Evolutionary conservation across 768 basidiomycete species (phyloP), one percentile per base, ranked within the genome.

Genomic region (Mycena leptocephala): DNA sequence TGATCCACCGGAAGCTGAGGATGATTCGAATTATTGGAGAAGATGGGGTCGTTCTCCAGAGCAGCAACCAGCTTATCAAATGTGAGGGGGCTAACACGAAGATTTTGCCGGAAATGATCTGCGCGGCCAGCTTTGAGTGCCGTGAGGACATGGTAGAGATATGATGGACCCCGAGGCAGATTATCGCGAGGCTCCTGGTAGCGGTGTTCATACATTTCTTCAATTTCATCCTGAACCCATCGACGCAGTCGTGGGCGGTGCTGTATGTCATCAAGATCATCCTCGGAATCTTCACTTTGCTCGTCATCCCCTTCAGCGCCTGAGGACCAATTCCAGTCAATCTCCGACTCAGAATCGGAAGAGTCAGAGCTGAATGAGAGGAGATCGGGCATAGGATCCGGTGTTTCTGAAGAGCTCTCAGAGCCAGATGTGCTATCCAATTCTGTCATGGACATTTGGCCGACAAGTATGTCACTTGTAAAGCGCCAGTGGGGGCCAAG

Each of bases 61-160:
- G 33, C 20, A 5, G 53, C 56, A 4, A 85, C 74, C 37, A 87
- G 75, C 14, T 26, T 18, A 73, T 87, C 85, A 72, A 87, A 87
- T 22, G 85, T 85, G 20, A 7, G 35, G 20, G 86, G 85, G 5
- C 76, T 76, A 30, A 87, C 76, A 18, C 83, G 82, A 10, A 87
- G 80, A 16, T 80, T 63, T 35, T 79, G 61, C 9, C 83, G 83
- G 78, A 87, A 87, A 20, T 72, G 81, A 56, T 83, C 79, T 5
- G 83, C 79, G 8, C 80, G 59, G 30, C 67, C 28, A 84, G 81
- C n/a, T 80, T 37, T 37, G 74, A n/a, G n/a, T n/a, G n/a, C n/a
- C n/a, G n/a, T n/a, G n/a, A n/a, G n/a, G n/a, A n/a, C 76, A 22
- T 72, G 70, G 28, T n/a, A 58, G 11, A 80, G 59, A 48, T 61